Evolutionary conservation across 345 rosid species (phyloP).

Genomic region (Erysimum cheiranthoides): DNA sequence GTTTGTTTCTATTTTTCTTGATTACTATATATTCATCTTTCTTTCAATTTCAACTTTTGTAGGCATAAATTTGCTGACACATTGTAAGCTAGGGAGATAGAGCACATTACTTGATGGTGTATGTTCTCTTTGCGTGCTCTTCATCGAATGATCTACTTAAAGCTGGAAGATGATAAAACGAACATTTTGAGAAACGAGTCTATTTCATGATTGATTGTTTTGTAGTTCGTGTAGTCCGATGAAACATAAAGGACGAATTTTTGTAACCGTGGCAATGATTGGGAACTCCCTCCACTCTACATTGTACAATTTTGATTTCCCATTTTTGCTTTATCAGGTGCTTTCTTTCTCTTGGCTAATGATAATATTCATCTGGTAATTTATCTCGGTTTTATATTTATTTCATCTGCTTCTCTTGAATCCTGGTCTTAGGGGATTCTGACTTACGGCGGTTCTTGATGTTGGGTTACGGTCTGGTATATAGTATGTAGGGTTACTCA

Average conservation of each 20-base stretch:
- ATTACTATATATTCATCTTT: too few species aligned
- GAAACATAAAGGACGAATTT: not conserved
- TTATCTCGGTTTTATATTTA: not conserved
- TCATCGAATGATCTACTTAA: not conserved
- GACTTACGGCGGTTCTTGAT: not conserved
- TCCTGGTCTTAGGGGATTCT: not conserved
- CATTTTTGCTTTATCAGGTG: not conserved
- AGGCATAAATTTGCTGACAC: conserved; percentile 1
- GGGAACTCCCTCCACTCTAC: not conserved
- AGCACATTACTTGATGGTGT: not conserved
- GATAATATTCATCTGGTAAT: too few species aligned
- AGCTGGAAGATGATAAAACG: not conserved
- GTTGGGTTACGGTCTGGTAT: not conserved
- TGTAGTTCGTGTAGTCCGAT: not conserved
- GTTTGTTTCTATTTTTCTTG: too few species aligned
- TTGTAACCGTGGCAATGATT: not conserved
- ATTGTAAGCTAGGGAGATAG: not conserved
- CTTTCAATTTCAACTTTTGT: too few species aligned
- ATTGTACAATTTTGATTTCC: not conserved
- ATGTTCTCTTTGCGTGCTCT: not conserved
- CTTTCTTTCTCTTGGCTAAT: not conserved
- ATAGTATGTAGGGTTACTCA: not conserved
- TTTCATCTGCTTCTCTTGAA: not conserved
- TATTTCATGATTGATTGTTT: not conserved
- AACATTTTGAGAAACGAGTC: not conserved